Conservation (phyloP, 1,139 yeast genomes). For the Debaryomyces nepalensis region DNA sequence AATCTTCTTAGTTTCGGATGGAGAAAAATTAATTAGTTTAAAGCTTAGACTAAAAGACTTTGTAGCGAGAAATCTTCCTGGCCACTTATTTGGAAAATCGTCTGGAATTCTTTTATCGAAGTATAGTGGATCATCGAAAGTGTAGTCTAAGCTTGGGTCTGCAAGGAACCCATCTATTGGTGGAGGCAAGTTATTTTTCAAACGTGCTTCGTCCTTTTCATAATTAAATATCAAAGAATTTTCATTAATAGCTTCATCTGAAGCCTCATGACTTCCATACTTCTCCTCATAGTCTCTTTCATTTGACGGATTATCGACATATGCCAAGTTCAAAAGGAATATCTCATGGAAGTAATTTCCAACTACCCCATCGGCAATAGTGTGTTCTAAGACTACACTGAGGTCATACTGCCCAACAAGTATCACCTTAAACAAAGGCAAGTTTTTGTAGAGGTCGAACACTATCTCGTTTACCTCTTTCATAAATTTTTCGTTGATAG, state of each 20-base stretch:
- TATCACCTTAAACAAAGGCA: constrained; percentile 40
- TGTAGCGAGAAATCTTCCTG: constrained; percentile 36
- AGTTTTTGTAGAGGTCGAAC: constrained; percentile 30
- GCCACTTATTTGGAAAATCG: constrained; percentile 33
- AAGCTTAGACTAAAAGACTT: constrained; percentile 29
- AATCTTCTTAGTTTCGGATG: constrained; percentile 29
- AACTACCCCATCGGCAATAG: constrained; percentile 49
- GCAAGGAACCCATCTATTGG: constrained; percentile 37
- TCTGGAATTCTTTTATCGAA: constrained; percentile 31
- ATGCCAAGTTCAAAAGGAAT: constrained; percentile 34
- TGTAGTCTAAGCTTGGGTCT: constrained; percentile 30
- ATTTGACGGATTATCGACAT: constrained; percentile 20
- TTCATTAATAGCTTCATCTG: constrained; percentile 14
- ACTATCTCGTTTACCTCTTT: constrained; percentile 26
- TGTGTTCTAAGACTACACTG: constrained; percentile 42
- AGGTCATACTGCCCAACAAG: constrained; percentile 30
- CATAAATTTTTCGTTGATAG: constrained; percentile 34
- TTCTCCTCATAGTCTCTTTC: constrained; percentile 13
- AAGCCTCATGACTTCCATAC: constrained; percentile 19
- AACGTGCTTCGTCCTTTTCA: constrained; percentile 21
- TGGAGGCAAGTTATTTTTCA: constrained; percentile 39
- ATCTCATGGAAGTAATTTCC: constrained; percentile 44
- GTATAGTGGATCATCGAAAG: constrained; percentile 29
- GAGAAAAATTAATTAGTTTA: constrained; percentile 36
- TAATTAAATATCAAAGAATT: constrained; percentile 27